Conservation (phyloP, 2,329 filamentous ascomycete species). For the Aspergillus sp. region DNA sequence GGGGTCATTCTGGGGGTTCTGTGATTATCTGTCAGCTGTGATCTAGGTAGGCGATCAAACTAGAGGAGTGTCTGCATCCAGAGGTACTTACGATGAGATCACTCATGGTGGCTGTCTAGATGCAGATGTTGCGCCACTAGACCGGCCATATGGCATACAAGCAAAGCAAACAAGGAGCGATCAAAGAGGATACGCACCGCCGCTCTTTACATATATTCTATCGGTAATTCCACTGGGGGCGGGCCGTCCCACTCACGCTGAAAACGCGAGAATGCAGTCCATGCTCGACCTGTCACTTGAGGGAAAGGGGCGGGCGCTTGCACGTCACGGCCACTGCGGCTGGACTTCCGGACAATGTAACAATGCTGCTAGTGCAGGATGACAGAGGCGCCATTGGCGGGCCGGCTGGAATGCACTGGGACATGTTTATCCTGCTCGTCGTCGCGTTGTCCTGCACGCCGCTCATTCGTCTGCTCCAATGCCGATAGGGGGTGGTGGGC, state of each 20-base stretch:
- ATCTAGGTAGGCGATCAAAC: background rate
- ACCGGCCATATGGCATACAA: background rate
- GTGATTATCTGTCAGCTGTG: background rate
- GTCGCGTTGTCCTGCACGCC: background rate
- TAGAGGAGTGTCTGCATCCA: no score
- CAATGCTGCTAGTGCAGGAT: constrained; percentile 14
- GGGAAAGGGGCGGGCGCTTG: constrained; percentile 5
- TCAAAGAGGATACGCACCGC: background rate
- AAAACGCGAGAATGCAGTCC: background rate
- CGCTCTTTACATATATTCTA: constrained; percentile 4
- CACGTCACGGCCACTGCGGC: background rate
- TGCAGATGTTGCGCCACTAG: background rate
- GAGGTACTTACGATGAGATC: constrained; percentile 12
- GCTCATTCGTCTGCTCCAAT: background rate
- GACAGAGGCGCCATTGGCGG: constrained; percentile 10
- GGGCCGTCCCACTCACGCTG: constrained; percentile 8
- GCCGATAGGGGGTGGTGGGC: background rate
- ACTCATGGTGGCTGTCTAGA: constrained; percentile 5
- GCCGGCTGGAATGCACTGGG: background rate
- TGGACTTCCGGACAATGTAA: constrained; percentile 1
- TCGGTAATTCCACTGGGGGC: background rate
- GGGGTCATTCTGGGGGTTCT: constrained; percentile 41
- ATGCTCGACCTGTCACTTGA: constrained; percentile 30
- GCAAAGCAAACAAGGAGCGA: background rate
- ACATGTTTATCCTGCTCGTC: background rate